These are phyloP conservation scores for Globisporangium solare DNA, from an alignment of 352 stramenopile genomes.

Conservation along the genomic window DNA sequence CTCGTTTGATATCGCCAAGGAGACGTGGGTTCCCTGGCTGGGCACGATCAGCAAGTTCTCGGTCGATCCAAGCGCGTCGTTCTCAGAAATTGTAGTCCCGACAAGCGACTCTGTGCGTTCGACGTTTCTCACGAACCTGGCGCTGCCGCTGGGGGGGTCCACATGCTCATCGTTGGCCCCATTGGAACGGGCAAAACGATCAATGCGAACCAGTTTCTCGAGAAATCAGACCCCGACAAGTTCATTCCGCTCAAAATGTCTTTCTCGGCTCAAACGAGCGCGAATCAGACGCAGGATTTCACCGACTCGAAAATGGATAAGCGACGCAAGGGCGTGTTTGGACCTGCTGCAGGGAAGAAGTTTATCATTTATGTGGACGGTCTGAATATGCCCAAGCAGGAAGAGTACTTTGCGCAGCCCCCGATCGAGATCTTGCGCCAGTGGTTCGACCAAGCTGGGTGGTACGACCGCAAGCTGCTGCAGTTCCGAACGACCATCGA, in stretches of 20 bases:
- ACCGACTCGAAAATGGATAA: constrained; percentile 95
- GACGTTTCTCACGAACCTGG: constrained; percentile 89
- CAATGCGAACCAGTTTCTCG: constrained; percentile 91
- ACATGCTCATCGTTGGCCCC: constrained; percentile 91
- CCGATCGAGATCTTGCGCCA: constrained; percentile 94
- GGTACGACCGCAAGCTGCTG: constrained; percentile 93
- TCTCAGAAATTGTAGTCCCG: constrained; percentile 91
- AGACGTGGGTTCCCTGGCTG: constrained; percentile 89
- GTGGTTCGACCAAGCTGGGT: constrained; percentile 93
- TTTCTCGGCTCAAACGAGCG: constrained; percentile 91
- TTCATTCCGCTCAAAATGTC: constrained; percentile 90
- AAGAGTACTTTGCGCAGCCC: constrained; percentile 93
- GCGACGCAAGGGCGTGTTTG: constrained; percentile 90
- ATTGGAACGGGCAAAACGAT: constrained; percentile 95
- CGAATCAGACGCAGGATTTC: constrained; percentile 91
- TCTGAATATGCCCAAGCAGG: constrained; percentile 94
- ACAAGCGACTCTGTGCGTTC: constrained; percentile 92
- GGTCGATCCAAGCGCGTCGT: constrained; percentile 71
- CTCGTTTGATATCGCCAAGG: constrained; percentile 75
- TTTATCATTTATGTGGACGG: constrained; percentile 94
- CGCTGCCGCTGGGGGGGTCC: constrained; percentile 71
- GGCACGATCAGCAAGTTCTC: constrained; percentile 84
- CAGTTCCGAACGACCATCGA: constrained; percentile 91
- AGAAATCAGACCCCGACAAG: constrained; percentile 83
- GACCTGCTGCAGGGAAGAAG: constrained; percentile 87